These are phyloP conservation scores for Xerocomus potaroensis DNA, from an alignment of 768 basidiomycete species.

Conservation along the genomic window DNA sequence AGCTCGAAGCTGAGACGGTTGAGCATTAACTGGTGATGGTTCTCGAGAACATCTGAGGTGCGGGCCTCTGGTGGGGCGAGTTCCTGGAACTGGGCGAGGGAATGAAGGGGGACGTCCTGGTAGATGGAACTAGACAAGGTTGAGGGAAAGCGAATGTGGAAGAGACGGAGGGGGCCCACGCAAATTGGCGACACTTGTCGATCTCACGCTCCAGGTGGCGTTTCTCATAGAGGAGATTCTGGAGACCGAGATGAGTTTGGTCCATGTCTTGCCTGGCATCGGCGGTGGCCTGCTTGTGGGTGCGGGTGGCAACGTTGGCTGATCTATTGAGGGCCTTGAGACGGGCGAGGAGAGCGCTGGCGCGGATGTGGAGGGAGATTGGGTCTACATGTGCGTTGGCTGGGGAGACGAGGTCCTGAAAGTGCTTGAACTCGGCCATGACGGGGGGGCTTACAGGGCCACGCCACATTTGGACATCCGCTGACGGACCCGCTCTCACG, in stretches of 20 bases:
- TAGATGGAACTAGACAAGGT: constrained; percentile 64
- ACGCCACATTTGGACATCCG: constrained; percentile 4
- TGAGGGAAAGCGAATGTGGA: neutral
- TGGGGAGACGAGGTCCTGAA: constrained; percentile 59
- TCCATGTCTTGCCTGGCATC: constrained; percentile 88
- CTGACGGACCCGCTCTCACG: constrained; percentile 24
- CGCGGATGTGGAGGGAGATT: constrained; percentile 52
- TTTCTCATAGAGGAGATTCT: constrained; percentile 87
- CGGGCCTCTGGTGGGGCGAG: constrained; percentile 69
- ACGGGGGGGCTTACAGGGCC: too few relatives aligned
- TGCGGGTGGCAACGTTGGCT: constrained; percentile 65
- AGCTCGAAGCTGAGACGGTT: constrained; percentile 85
- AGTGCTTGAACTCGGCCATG: constrained; percentile 40
- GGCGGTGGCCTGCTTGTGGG: constrained; percentile 65
- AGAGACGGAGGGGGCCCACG: constrained; percentile 45
- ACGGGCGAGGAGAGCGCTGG: constrained; percentile 72
- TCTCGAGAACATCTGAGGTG: constrained; percentile 53
- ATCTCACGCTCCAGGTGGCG: constrained; percentile 89
- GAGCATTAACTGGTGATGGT: constrained; percentile 83
- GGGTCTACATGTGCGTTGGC: constrained; percentile 42
- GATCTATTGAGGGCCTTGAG: constrained; percentile 76
- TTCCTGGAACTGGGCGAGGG: constrained; percentile 59
- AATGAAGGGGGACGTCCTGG: constrained; percentile 78
- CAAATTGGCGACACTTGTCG: constrained; percentile 88
- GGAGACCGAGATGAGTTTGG: constrained; percentile 78